Base-by-base conservation (phyloP, 805 yeast species). In the Candida loeiensis region DNA sequence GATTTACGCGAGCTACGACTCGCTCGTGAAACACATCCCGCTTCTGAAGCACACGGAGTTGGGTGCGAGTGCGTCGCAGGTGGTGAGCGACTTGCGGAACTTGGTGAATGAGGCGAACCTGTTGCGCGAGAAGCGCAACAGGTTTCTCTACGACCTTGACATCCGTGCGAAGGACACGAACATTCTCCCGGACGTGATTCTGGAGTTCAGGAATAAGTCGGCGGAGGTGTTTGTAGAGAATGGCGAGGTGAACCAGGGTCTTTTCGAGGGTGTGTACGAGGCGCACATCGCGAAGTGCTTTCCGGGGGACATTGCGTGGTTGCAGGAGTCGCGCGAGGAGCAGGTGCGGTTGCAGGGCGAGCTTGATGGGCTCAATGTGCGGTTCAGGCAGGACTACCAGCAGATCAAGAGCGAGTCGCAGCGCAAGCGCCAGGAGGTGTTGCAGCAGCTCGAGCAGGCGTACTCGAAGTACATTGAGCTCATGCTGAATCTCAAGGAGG, bases 401-500 rank as follows among this genome's bases (percentile, higher is more conserved):
- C 40, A 20, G 8, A 13, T 27, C 26, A 45, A 44, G 16, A 48
- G 45, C 36, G 54, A 48, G 15, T 47, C 60, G 4, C 63, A 61
- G 26, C 44, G 41, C 3, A 61, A 62, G 24, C 62, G 88, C 34
- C 75, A 73, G 37, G 61, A 64, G 16, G 73, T 75, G 1, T 56
- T 85, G 31, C 79, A 76, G 39, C 61, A 58, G 1, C 56, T 84
- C 20, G 83, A 78, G 39, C 57, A 66, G 4, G 76, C 73, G 1
- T 75, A 69, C 46, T 57, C 64, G 28, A 71, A 75, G 35, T 82
- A 69, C 50, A 58, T 70, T 20, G 86, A 83, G 49, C 69, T 86
- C 2, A 58, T 72, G 13, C 63, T 69, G 4, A 83, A 85, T 53
- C 56, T 87, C 19, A 72, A 72, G 21, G 85, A 83, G 49, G 96